Evolutionary conservation across 441 rosid species (phyloP), one percentile per base, ranked within the genome.

Genomic region (Breynia disticha): DNA sequence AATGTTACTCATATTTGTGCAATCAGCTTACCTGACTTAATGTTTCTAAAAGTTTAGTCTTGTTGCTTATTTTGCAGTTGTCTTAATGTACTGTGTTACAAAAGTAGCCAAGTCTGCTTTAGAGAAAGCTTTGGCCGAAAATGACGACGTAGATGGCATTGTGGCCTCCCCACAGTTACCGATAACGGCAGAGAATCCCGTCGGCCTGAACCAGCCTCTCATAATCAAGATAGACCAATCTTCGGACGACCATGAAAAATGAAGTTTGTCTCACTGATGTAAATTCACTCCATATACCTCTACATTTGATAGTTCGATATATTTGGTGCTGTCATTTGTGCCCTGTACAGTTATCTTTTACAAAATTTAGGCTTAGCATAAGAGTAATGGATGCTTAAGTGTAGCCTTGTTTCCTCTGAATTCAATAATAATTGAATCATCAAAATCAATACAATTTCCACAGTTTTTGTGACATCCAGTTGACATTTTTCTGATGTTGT

Each of bases 51-150:
- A 6, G 7, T 19, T 38, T 44, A 8, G 37, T 22, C 2, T 24
- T 32, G 60, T 54, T 42, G 16, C 46, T 12, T 65, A 45, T 10
- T 53, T 7, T 73, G 78, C 95, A 93, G 99, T 69, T 71, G 46
- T 89, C 47, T 67, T 93, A 52, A 84, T 93, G 70, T 66, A 69
- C n/a, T 77, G 83, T 41, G 90, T 86, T 16, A 89, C 93, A 0
- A 93, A 74, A 71, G 96, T 86, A 1, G 98, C 98, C n/a, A 81
- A 81, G 73, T 64, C 86, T n/a, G 95, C 98, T 21, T 65, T 93
- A 67, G 86, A 76, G 22, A 93, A 86, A 75, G 97, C 98, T 42
- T 70, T 93, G 80, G 95, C 91, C 0, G 98, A 89, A 73, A 84
- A 82, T 18, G 96, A 80, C 54, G 85, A 77, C 44, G 38, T 76